Base-by-base conservation (phyloP, 208 protist species). In the Histomonas meleagridis region DNA sequence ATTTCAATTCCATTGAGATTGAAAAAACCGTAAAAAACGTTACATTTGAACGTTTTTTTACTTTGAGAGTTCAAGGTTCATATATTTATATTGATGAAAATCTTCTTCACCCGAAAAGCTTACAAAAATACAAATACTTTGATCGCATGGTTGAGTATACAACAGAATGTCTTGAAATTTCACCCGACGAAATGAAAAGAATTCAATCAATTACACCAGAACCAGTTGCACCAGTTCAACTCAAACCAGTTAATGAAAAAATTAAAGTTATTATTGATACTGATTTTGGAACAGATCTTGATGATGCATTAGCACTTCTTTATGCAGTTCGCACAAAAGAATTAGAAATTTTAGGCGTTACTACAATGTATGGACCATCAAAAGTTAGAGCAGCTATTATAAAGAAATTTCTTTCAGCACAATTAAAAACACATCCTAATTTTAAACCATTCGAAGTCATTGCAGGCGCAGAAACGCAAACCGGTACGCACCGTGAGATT, bases 181-280 rank as follows among this genome's bases (percentile, higher is more conserved):
- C 70, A 7, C 10, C n/a, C 23, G 32, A 48, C 9, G 70, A 79
- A 79, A 51, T 79, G 40, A 79, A 79, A 51, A 5, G n/a, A 79
- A 79, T 79, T 9, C 46, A 79, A 51, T 21, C 18, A 51, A 79
- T 49, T n/a, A 79, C 23, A n/a, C 7, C 28, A 10, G 18, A 32
- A 32, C 70, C 32, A 51, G 40, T 51, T 9, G 10, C n/a, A 9
- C 10, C 40, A 32, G 1, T 49, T 46, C n/a, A n/a, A n/a, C n/a
- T n/a, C n/a, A n/a, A n/a, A n/a, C 3, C 28, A 28, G n/a, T 35
- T 28, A 26, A 35, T n/a, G 18, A 3, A 79, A 23, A 18, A 28
- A 40, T 79, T 79, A 79, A 79, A 51, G 46, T 32, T 28, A 79
- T 79, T 49, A 79, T 79, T 51, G 70, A 79, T 79, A 79, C 70